Base-by-base conservation (phyloP, 805 yeast genomes). In the Helenozyma rhizophorensis region DNA sequence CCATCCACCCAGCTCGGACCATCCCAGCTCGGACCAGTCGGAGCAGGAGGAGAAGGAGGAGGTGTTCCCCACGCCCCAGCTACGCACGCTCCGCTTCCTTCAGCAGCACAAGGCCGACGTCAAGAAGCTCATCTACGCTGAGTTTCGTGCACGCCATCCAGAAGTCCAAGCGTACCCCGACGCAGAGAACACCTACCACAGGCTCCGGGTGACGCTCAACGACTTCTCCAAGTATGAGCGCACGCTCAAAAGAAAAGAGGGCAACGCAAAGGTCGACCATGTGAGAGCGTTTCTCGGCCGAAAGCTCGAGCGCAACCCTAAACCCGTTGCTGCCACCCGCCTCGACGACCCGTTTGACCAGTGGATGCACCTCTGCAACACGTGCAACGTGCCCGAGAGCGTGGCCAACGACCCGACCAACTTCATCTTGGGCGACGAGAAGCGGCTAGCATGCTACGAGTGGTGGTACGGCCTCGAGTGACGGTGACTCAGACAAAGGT, bases 381-480 rank as follows among this genome's bases (percentile, higher is more conserved):
- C 30, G 9, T 28, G 35, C 18, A 14, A 44, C 2, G 26, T 63
- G 2, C 53, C 59, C 4, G 29, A 25, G 3, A 23, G 21, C 4
- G 33, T 62, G 4, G 61, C 43, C 2, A 51, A 57, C 22, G 44
- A 54, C 29, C 48, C 53, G 14, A 44, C 48, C 14, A 66, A 66
- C 34, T 66, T 62, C 39, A 43, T 66, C 8, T 56, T 66, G 8
- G 72, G 70, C 4, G 68, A 64, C 33, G 62, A 58, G 14, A 66
- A 66, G 39, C 43, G 72, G 22, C 41, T 57, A 9, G 50, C 47
- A 21, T 43, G 53, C 29, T 64, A 63, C 37, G 19, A 17, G 19
- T 6, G 19, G 19, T n/a, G n/a, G n/a, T n/a, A n/a, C n/a, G n/a
- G n/a, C n/a, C n/a, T n/a, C n/a, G n/a, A n/a, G n/a, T n/a, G n/a